Evolutionary conservation across 2,329 filamentous ascomycete species (phyloP), one percentile per base, ranked within the genome.

Genomic region (Aureobasidium pullulans): DNA sequence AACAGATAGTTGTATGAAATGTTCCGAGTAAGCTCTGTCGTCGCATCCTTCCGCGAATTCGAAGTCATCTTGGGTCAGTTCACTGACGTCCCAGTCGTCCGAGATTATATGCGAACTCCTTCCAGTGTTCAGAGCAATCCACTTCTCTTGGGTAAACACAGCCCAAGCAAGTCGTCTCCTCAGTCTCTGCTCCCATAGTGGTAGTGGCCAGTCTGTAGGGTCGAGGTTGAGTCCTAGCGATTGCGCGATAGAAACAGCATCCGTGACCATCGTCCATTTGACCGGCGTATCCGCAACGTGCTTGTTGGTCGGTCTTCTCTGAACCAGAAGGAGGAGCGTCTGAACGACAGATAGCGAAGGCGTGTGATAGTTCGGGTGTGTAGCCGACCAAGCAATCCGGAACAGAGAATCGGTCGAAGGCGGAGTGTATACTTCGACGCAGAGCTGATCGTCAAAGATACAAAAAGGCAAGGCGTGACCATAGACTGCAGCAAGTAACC

Each of bases 131-230:
- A 84, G 73, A 2, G 80, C 77, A 2, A 80, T 78, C 83, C 81
- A 85, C 65, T 81, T 84, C 63, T 87, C 84, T 66, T 87, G 84
- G 76, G 85, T 83, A 62, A 80, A 87, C 0, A 86, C 69, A 1
- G 80, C 84, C 84, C 85, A 88, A 0, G 81, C 83, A 0, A 87
- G 71, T 13, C 85, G 74, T 65, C 82, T 81, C 13, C 85, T 75
- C 16, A 87, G 72, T 0, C 83, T 81, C 57, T 82, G 79, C 65
- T 87, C 85, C 83, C 84, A 86, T 0, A 73, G 71, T 1, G 84
- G 84, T 43, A 87, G 81, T 10, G 79, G 77, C 85, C 85, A 88
- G 19, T 75, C 70, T 0, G 81, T 79, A 62, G 83, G 84, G 66
- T 87, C 84, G 1, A 85, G 74, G 57, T 85, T 81, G 10, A 85